A percentile compares a stretch with the other conserved stretches of the same genome.
Evolutionary conservation across 148 eudicot genomes (phyloP).

Genomic region (Heliamphora exappendiculata): DNA sequence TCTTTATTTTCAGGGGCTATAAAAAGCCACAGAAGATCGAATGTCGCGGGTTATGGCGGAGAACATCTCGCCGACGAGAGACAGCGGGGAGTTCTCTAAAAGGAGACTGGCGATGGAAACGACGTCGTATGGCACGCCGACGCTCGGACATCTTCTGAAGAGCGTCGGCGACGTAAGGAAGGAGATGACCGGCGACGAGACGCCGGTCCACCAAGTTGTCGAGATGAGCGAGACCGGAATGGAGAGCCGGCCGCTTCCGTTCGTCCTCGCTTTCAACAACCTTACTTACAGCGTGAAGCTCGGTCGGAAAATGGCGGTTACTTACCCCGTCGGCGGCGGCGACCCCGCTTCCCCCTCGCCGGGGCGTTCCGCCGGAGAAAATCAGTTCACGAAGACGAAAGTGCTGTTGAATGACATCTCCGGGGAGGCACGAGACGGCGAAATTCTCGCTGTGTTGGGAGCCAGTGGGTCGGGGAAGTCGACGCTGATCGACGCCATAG

Average conservation of each 20-base stretch:
- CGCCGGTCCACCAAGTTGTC: constrained; percentile 61
- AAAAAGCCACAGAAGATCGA: no score
- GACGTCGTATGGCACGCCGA: constrained; percentile 26
- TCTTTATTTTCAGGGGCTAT: no score
- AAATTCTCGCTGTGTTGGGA: constrained; percentile 74
- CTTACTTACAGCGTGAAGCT: constrained; percentile 38
- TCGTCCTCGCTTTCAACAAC: constrained; percentile 37
- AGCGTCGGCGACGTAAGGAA: constrained; percentile 58
- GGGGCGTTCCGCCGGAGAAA: constrained; percentile 13
- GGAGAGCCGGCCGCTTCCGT: constrained; percentile 48
- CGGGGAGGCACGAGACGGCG: constrained; percentile 78
- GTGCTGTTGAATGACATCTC: constrained; percentile 62
- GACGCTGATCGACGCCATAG: constrained; percentile 78
- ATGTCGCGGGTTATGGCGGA: constrained; percentile 41
- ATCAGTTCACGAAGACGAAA: constrained; percentile 31
- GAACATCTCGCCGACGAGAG: constrained; percentile 13
- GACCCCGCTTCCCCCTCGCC: background rate
- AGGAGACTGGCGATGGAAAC: constrained; percentile 15
- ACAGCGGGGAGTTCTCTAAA: constrained; percentile 11
- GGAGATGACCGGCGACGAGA: constrained; percentile 58
- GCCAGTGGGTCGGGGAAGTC: constrained; percentile 91
- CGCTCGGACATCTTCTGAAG: constrained; percentile 63
- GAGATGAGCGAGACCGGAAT: constrained; percentile 20
- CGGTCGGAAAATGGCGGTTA: constrained; percentile 27
- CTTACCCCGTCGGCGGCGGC: background rate